A percentile compares a stretch with the other conserved stretches of the same genome.
phyloP scores from a whole-genome alignment of 352 stramenopile species.

The Hyaloperonospora arabidopsidis region DNA sequence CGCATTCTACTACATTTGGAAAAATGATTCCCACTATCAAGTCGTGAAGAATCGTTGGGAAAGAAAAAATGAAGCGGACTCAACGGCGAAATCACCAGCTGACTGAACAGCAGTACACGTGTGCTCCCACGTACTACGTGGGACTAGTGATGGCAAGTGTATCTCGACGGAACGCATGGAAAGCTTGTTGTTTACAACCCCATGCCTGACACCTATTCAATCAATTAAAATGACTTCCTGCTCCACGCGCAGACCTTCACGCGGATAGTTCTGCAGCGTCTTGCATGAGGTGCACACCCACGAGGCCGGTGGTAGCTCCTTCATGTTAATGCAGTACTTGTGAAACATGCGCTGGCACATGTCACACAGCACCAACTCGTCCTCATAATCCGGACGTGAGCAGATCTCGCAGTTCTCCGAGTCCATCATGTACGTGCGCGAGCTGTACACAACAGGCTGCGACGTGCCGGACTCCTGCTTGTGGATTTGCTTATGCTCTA shows the following conservation, averaged over 20 bases:
- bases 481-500: constrained; percentile 61
- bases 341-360: constrained; percentile 81
- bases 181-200: constrained; percentile 3
- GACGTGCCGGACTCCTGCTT: constrained; percentile 58
- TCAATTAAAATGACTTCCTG: constrained; percentile 67
- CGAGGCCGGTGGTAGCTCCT: constrained; percentile 62
- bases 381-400: constrained; percentile 44
- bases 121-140: not conserved
- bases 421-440: constrained; percentile 70
- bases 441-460: constrained; percentile 48
- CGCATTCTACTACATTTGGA: constrained; percentile 85
- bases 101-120: constrained; percentile 17
- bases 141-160: too few species aligned
- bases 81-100: constrained; percentile 19
- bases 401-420: constrained; percentile 68
- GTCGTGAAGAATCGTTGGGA: constrained; percentile 74
- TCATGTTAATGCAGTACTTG: constrained; percentile 74
- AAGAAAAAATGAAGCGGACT: constrained; percentile 32
- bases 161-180: too few species aligned
- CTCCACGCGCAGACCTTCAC: constrained; percentile 44
- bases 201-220: constrained; percentile 19
- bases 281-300: constrained; percentile 76
- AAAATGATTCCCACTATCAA: constrained; percentile 80
- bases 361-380: constrained; percentile 70
- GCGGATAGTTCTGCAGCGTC: constrained; percentile 52